phyloP scores from a whole-genome alignment of 805 yeast species.

The Lipomyces chichibuensis region DNA sequence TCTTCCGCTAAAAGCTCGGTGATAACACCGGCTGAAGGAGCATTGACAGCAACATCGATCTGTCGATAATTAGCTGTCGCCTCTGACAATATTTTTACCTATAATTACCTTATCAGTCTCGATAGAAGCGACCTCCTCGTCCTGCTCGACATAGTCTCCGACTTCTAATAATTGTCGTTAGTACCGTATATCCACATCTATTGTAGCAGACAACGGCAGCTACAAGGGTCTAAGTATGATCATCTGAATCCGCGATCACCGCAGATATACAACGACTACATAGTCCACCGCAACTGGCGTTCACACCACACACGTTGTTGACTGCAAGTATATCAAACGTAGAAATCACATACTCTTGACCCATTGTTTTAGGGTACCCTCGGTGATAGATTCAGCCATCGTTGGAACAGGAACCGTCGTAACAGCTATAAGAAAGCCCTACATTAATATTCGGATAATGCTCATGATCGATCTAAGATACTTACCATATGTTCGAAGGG shows the following conservation, averaged over 20 bases:
- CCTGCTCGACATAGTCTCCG: constrained; percentile 84
- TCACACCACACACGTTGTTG: too few relatives aligned
- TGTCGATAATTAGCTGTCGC: background rate
- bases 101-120: constrained; percentile 78
- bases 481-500: constrained; percentile 29
- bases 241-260: too few relatives aligned
- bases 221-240: background rate
- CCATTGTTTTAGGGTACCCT: constrained; percentile 80
- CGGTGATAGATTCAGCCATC: constrained; percentile 98
- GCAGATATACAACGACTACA: too few relatives aligned
- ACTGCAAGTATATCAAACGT: too few relatives aligned
- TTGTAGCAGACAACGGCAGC: background rate
- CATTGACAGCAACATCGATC: constrained; percentile 94
- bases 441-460: background rate
- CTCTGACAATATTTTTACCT: background rate
- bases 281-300: too few relatives aligned
- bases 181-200: constrained; percentile 37
- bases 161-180: constrained; percentile 53
- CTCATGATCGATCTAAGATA: background rate
- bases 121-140: constrained; percentile 92
- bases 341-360: constrained; percentile 41
- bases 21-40: constrained; percentile 89
- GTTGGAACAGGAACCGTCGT: constrained; percentile 85
- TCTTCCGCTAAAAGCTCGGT: constrained; percentile 78
- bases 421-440: constrained; percentile 23